These are phyloP conservation scores for Mucor lusitanicus DNA, from an alignment of 371 early-diverging fungal genomes.

Conservation along the genomic window DNA sequence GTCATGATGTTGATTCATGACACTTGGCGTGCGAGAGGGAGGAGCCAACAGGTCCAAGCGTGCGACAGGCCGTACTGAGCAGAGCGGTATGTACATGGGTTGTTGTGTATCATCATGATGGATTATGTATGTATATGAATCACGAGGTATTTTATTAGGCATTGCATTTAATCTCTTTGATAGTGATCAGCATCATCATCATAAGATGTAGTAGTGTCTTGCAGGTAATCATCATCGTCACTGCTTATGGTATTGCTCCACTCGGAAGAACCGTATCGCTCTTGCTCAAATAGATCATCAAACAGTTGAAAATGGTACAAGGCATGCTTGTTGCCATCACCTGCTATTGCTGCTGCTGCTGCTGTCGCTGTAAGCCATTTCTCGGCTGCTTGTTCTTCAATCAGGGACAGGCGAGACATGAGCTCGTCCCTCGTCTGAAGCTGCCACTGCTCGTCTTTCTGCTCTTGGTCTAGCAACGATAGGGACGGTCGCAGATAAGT, in stretches of 20 bases:
- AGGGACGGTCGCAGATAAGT: neutral
- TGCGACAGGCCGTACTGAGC: neutral
- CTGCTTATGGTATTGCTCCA: neutral
- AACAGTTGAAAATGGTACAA: neutral
- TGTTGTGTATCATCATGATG: neutral
- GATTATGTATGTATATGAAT: neutral
- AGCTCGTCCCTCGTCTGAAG: neutral
- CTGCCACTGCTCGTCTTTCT: neutral
- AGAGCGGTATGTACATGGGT: neutral
- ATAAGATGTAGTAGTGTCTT: neutral
- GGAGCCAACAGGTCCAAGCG: neutral
- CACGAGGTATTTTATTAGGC: neutral
- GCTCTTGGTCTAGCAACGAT: neutral
- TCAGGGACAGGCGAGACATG: neutral
- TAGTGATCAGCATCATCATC: neutral
- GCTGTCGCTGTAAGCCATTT: neutral
- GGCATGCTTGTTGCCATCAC: neutral
- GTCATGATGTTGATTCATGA: neutral
- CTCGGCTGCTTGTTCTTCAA: slow-evolving; percentile 9
- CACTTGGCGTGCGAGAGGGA: neutral
- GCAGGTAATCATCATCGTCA: neutral
- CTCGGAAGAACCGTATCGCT: neutral
- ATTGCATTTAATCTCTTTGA: neutral
- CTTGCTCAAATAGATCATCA: neutral
- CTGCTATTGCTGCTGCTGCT: too few species aligned